These are phyloP conservation scores for Iris pallida DNA, from an alignment of 116 monocot species.

Conservation along the genomic window DNA sequence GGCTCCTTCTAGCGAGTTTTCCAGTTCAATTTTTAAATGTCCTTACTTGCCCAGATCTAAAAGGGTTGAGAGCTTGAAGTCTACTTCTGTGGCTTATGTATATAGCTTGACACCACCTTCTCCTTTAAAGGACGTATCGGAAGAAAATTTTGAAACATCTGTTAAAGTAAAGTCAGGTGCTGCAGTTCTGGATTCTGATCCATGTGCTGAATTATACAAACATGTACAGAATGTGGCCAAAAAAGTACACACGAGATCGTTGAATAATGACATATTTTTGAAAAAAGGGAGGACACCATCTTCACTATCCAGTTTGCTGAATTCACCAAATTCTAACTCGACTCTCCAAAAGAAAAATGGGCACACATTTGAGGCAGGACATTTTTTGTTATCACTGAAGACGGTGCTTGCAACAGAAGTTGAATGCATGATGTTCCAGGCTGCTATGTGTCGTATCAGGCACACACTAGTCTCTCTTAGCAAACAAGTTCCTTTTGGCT, in stretches of 20 bases:
- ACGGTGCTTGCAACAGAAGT: conserved; percentile 75
- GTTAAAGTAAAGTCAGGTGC: conserved; percentile 18
- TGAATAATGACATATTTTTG: conserved; percentile 23
- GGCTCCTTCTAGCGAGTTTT: conserved; percentile 36
- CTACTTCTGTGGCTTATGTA: conserved; percentile 37
- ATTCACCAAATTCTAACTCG: conserved; percentile 21
- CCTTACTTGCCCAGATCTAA: conserved; percentile 77
- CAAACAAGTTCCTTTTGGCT: conserved; percentile 24
- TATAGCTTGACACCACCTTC: conserved; percentile 63
- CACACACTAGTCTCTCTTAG: conserved; percentile 63
- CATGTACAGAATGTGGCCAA: conserved; percentile 35
- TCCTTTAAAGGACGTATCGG: conserved; percentile 29
- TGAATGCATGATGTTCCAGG: conserved; percentile 89
- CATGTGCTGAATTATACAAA: conserved; percentile 40
- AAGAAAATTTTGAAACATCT: conserved; percentile 44
- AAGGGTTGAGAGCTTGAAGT: conserved; percentile 48
- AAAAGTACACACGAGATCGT: conserved; percentile 26
- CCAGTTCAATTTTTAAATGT: conserved; percentile 52
- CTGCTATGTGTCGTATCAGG: conserved; percentile 81
- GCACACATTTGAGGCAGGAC: conserved; percentile 39
- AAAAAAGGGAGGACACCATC: conserved; percentile 36
- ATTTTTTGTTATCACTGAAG: conserved; percentile 51
- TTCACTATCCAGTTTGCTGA: conserved; percentile 34
- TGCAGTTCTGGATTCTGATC: conserved; percentile 22
- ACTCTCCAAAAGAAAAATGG: conserved; percentile 41